Percentiles rank a stretch among this genome's conserved stretches.
phyloP scores from a whole-genome alignment of 306 rosid species.

The Casuarina cunninghamiana region DNA sequence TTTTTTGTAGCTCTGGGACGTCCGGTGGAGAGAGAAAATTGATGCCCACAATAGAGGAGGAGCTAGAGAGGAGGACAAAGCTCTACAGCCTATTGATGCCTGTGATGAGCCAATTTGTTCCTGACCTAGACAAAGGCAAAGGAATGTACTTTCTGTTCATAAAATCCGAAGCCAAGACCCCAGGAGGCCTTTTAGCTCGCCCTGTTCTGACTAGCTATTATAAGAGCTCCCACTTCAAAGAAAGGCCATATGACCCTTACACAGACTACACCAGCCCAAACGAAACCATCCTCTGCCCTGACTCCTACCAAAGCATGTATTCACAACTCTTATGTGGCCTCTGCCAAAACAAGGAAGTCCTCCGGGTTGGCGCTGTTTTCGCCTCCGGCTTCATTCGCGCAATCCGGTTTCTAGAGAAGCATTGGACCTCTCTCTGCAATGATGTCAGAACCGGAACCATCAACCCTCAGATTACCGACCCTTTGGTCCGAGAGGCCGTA shows the following conservation, averaged over 20 bases:
- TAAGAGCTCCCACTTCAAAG: constrained; percentile 67
- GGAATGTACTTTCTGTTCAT: constrained; percentile 91
- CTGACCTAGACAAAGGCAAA: constrained; percentile 73
- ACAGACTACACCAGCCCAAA: constrained; percentile 84
- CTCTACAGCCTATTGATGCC: constrained; percentile 76
- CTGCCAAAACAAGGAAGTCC: constrained; percentile 57
- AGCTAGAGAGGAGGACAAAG: constrained; percentile 52
- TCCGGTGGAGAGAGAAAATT: constrained; percentile 93
- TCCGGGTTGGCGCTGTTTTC: constrained; percentile 75
- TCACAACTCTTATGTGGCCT: constrained; percentile 85
- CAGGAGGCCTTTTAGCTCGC: constrained; percentile 69
- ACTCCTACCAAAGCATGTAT: constrained; percentile 94
- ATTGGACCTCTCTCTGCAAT: constrained; percentile 55
- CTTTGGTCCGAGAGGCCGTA: constrained; percentile 50
- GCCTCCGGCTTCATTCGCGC: constrained; percentile 88
- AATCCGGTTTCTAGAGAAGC: constrained; percentile 68
- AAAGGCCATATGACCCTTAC: constrained; percentile 77
- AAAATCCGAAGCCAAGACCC: constrained; percentile 79
- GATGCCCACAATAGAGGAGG: constrained; percentile 87
- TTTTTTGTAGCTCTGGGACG: constrained; percentile 70
- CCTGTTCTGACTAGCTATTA: constrained; percentile 82
- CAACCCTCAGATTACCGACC: constrained; percentile 44
- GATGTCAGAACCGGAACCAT: constrained; percentile 71
- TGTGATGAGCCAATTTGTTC: constrained; percentile 66
- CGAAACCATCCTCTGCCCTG: constrained; percentile 73